Evolutionary conservation across 768 basidiomycete species (phyloP), one percentile per base, ranked within the genome.

Genomic region (Cubamyces sp.): DNA sequence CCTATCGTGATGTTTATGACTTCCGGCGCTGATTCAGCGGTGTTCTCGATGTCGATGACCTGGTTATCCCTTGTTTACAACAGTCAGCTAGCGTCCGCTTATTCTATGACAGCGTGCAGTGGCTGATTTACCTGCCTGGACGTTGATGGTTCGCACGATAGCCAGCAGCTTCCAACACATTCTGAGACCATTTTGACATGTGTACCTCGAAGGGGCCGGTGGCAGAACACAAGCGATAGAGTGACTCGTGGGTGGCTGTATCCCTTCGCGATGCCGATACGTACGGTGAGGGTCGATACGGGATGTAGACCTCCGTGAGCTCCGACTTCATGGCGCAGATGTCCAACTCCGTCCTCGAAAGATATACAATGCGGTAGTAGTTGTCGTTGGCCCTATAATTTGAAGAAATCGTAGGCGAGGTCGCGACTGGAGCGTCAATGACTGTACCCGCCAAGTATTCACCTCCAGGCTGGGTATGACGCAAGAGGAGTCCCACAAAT

Each of bases 401-500:
- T 3, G 28, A 30, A 8, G 28, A 8, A 8, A 30, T 30, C 28
- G 28, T 30, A 3, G 28, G 8, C 28, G 28, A 30, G 28, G 28
- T 30, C 8, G 28, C 28, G 28, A 8, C 28, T 3, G 28, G 28
- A 30, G 28, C 4, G 28, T 30, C 61, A 16, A 57, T 54, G 2
- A 51, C n/a, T 2, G 53, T 28, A 12, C 54, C 54, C 1, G 51
- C 54, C 9, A 43, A 56, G 48, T 15, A 62, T 48, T 62, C 54
- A 30, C 21, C 18, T 11, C 19, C 50, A 3, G 49, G 28, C 5
- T 47, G 34, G 2, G 42, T 40, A 6, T 55, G 60, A 5, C 61
- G 54, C 9, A 62, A 21, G 5, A 56, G 47, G 12, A 62, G 48
- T 8, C 55, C 41, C 19, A 56, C 18, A 30, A 57, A 19, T 1